phyloP scores from a whole-genome alignment of 805 yeast genomes.

The Wickerhamiella occidentalis region DNA sequence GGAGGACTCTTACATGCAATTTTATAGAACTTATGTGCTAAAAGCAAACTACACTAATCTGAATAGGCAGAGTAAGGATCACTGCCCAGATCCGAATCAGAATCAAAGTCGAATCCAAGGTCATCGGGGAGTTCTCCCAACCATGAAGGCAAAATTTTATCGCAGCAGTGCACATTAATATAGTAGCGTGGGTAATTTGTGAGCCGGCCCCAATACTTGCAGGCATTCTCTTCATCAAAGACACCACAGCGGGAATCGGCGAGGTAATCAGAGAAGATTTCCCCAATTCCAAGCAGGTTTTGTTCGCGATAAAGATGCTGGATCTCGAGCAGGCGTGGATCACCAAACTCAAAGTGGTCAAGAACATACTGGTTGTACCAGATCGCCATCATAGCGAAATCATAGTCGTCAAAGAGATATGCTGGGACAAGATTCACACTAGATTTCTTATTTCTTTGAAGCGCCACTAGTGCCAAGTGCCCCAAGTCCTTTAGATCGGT shows the following conservation, averaged over 20 bases:
- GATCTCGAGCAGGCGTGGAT: background rate
- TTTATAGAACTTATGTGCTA: too few species aligned
- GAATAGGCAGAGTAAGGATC: background rate
- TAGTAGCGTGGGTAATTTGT: background rate
- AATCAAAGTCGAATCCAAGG: background rate
- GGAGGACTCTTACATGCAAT: too few species aligned
- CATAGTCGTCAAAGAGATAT: background rate
- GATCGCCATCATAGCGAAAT: background rate
- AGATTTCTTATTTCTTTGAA: background rate
- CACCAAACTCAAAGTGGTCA: background rate
- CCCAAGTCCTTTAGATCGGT: background rate
- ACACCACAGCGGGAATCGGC: background rate
- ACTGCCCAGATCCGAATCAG: background rate
- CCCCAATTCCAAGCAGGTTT: background rate
- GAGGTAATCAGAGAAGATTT: background rate
- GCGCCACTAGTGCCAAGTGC: background rate
- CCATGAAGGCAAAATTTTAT: background rate
- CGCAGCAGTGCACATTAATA: background rate
- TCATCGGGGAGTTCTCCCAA: background rate
- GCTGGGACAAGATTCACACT: background rate
- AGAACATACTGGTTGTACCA: background rate
- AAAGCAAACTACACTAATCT: too few species aligned
- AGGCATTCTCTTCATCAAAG: background rate
- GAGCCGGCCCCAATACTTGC: background rate
- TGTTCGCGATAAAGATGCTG: background rate